Base-by-base conservation (phyloP, 2,329 filamentous ascomycete genomes). In the Camillea tinctor region DNA sequence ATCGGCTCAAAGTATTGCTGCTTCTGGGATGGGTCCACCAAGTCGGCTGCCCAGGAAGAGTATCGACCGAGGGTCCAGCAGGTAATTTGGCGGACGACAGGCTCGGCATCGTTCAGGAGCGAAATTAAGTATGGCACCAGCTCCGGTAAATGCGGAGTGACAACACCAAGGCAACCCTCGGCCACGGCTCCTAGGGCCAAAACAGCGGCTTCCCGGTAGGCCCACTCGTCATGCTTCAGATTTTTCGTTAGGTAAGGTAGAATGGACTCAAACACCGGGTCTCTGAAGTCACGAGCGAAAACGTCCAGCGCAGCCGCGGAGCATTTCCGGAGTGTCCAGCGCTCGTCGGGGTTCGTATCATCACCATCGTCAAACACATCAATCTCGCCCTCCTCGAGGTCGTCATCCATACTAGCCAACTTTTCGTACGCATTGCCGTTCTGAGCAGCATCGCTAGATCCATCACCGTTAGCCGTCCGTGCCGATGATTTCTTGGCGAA, bases 31-130 rank as follows among this genome's bases (percentile, higher is more conserved):
- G 82, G 83, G 54, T 89, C 86, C 22, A 84, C 78, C 21, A 97
- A 83, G 63, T 88, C 86, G 4, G 93, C 90, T 9, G 93, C 94
- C 95, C 95, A 99, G 51, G 88, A 82, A 4, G 95, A 97, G 76
- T 97, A 99, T 52, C 95, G 86, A 19, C 93, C 93, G 21, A 99
- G 84, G 5, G 95, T 96, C 95, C 95, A 99, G 76, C 95, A 99
- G 22, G 94, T 98, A 66, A 99, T 99, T 73, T 97, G 92, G 63
- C 95, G 86, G 44, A 99, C 94, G 15, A 98, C 90, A 15, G 95
- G 92, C 75, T 97, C 93, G 1, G 84, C 73, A 71, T 99, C 95
- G 59, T 90, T 86, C 40, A 99, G 82, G 0, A 97, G 84, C 7
- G 90, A 89, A 67, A 98, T 90, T 53, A 99, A 84, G 73, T 96